phyloP scores from a whole-genome alignment of 345 rosid species.

The Moricandia arvensis region DNA sequence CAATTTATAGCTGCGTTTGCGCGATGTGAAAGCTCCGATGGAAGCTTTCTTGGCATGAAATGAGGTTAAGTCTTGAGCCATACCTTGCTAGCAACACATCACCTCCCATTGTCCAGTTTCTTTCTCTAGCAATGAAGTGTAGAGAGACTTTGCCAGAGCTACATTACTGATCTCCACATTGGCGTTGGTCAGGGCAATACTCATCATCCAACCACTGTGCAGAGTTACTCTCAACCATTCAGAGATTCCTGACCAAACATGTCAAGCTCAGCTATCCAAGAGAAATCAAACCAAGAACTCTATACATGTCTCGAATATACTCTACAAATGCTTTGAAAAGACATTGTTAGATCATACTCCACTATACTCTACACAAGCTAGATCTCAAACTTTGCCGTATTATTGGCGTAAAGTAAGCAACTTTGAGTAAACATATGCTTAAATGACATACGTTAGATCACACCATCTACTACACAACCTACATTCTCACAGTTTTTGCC shows the following conservation, averaged over 20 bases:
- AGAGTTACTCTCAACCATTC: slow-evolving; percentile 82
- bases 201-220: slow-evolving; percentile 94
- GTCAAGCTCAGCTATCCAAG: background rate
- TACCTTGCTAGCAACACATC: slow-evolving; percentile 64
- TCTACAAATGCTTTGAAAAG: background rate
- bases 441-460: too few relatives aligned
- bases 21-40: slow-evolving; percentile 90
- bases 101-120: slow-evolving; percentile 68
- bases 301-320: background rate
- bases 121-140: slow-evolving; percentile 54
- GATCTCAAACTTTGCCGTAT: too few relatives aligned
- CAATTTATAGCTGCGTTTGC: slow-evolving; percentile 76
- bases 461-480: background rate
- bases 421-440: too few relatives aligned
- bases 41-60: slow-evolving; percentile 83
- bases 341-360: background rate
- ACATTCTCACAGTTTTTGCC: background rate
- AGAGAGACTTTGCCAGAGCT: slow-evolving; percentile 60
- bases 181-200: slow-evolving; percentile 93
- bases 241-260: slow-evolving; percentile 57
- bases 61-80: slow-evolving; percentile 68
- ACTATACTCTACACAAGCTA: too few relatives aligned
- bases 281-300: background rate
- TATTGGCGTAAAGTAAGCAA: too few relatives aligned
- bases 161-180: slow-evolving; percentile 73